Conservation (phyloP, 1,284 basidiomycete species). For the Rhodotorula sp. region DNA sequence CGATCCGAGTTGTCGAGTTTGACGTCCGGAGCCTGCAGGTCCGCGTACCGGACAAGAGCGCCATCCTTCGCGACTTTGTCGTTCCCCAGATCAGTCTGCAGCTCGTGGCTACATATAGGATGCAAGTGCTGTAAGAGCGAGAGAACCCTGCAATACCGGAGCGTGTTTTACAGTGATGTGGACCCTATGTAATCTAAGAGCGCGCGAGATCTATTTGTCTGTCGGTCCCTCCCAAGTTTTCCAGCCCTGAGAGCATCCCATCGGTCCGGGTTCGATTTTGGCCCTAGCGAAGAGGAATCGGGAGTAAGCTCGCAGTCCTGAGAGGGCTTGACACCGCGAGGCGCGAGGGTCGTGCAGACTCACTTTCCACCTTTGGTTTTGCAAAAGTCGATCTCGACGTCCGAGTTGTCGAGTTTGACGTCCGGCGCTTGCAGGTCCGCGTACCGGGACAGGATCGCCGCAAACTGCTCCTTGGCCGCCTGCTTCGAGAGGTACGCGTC, state of each 20-base stretch:
- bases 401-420: neutral
- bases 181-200: too few species aligned
- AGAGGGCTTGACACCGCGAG: too few species aligned
- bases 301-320: neutral
- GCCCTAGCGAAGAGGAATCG: neutral
- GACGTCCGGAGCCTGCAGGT: conserved; percentile 1
- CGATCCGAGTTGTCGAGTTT: neutral
- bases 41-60: neutral
- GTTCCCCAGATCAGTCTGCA: too few species aligned
- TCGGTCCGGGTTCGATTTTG: neutral
- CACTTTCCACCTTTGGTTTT: neutral
- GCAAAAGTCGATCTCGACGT: conserved; percentile 3
- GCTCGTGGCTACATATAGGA: too few species aligned
- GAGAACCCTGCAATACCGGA: too few species aligned
- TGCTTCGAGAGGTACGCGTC: conserved; percentile 2
- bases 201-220: neutral
- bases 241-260: neutral
- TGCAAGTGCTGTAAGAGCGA: too few species aligned
- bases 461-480: conserved; percentile 5
- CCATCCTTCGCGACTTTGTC: too few species aligned
- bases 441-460: neutral
- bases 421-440: conserved; percentile 2
- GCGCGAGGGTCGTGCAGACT: neutral
- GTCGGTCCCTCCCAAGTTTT: neutral
- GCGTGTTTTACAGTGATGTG: too few species aligned